Evolutionary conservation across 1,284 basidiomycete genomes (phyloP).

Genomic region (Cutaneotrichosporon cyanovorans): DNA sequence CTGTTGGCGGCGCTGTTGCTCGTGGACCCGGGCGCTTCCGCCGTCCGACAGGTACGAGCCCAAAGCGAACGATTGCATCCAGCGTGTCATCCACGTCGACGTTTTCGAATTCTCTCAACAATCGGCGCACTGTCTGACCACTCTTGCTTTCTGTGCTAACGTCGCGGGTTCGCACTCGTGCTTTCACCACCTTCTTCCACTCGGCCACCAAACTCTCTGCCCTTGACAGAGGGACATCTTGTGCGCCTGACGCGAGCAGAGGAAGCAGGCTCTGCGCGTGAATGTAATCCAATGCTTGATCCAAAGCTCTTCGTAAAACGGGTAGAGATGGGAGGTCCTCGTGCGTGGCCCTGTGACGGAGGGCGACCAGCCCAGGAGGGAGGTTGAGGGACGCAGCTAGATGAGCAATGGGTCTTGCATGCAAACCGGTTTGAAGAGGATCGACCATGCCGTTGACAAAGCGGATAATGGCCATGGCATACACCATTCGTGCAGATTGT

Average conservation of each 20-base stretch:
- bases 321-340: slow-evolving; percentile 85
- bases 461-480: slow-evolving; percentile 63
- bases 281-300: slow-evolving; percentile 56
- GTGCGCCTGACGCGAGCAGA: slow-evolving; percentile 56
- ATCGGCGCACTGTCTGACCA: slow-evolving; percentile 31
- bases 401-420: slow-evolving; percentile 80
- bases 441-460: slow-evolving; percentile 94
- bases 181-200: slow-evolving; percentile 43
- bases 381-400: slow-evolving; percentile 80
- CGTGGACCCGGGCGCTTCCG: slow-evolving; percentile 11
- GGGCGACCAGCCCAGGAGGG: slow-evolving; percentile 84
- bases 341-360: slow-evolving; percentile 91
- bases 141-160: slow-evolving; percentile 60
- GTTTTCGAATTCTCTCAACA: slow-evolving; percentile 37
- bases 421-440: slow-evolving; percentile 77
- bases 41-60: slow-evolving; percentile 71
- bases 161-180: slow-evolving; percentile 56
- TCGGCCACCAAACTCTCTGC: slow-evolving; percentile 37
- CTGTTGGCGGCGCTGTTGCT: slow-evolving; percentile 24
- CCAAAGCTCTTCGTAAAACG: slow-evolving; percentile 66
- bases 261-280: slow-evolving; percentile 67
- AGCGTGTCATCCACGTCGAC: slow-evolving; percentile 60
- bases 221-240: slow-evolving; percentile 50
- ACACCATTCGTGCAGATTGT: slow-evolving; percentile 52
- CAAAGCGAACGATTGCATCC: slow-evolving; percentile 56